Base-by-base conservation (phyloP, 352 stramenopile genomes). In the Aphanomyces astaci region DNA sequence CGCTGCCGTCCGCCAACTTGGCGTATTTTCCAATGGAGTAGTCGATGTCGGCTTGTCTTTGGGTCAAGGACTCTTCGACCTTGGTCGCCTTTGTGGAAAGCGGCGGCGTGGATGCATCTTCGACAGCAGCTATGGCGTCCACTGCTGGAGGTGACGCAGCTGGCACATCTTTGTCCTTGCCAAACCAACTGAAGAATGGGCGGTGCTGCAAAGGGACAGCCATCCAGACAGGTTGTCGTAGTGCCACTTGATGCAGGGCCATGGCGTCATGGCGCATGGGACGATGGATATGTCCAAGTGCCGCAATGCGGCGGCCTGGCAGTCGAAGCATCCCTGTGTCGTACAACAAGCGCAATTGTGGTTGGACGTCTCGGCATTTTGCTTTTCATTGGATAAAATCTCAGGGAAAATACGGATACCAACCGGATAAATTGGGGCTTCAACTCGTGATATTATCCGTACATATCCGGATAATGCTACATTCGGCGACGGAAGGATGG, bases 1-100 rank as follows among this genome's bases (percentile, higher is more conserved):
- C 80, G n/a, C 79, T 81, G 36, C 89, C 89, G 68, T 96, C 88
- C 7, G 88, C 88, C 19, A 96, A 78, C 31, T 81, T 84, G 40
- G 89, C 89, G 54, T 94, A 86, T 74, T 88, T 94, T 55, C 80
- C 79, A 7, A 90, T 78, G 25, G 72, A 78, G 76, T 85, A 95
- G 31, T 68, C 68, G 43, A 81, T 86, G 33, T 72, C 40, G 36
- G 87, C 81, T 24, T 67, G 65, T 25, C 4, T 24, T 15, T 33
- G 36, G 5, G 56, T 30, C 43, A 64, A 30, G 19, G 27, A 64
- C 9, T 32, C 59, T 32, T 62, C 56, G 27, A 39, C 27, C 17
- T 33, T 30, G 17, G 25, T 30, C 5, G 19, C 51, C 13, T n/a
- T 2, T n/a, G 45, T 53, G 13, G 45, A 7, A 53, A 25, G 9